These are phyloP conservation scores for Mycena capillaripes DNA, from an alignment of 768 basidiomycete species.

Conservation along the genomic window DNA sequence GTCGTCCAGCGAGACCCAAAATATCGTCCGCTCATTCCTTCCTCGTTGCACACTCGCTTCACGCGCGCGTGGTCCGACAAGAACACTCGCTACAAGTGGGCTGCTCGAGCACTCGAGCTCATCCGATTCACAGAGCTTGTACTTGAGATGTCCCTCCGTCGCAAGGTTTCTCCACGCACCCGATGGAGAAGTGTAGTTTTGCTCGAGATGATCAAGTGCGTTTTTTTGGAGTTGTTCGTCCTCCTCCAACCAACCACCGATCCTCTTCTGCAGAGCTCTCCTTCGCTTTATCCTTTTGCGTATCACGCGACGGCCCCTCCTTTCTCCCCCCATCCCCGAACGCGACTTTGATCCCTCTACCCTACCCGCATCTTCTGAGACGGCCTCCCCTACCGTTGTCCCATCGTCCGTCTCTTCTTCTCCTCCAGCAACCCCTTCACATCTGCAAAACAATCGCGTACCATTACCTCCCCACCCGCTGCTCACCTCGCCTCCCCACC, in stretches of 20 bases:
- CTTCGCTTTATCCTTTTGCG: slow-evolving; percentile 82
- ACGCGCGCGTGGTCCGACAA: slow-evolving; percentile 89
- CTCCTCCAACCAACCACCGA: background rate
- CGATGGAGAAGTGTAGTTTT: slow-evolving; percentile 85
- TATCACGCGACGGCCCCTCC: slow-evolving; percentile 81
- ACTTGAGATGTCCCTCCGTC: slow-evolving; percentile 88
- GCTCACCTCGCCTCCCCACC: slow-evolving; percentile 62
- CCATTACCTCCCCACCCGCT: slow-evolving; percentile 76
- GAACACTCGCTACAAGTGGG: slow-evolving; percentile 81
- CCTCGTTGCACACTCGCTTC: slow-evolving; percentile 87
- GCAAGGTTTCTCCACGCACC: slow-evolving; percentile 73
- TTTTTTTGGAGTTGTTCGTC: slow-evolving; percentile 28
- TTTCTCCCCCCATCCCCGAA: slow-evolving; percentile 87
- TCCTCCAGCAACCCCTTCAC: slow-evolving; percentile 77
- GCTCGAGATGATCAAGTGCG: slow-evolving; percentile 90
- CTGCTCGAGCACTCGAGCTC: slow-evolving; percentile 79
- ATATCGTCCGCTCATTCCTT: slow-evolving; percentile 81
- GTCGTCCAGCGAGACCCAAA: slow-evolving; percentile 75
- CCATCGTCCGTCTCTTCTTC: slow-evolving; percentile 71
- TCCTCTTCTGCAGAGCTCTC: slow-evolving; percentile 66
- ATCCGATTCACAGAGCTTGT: slow-evolving; percentile 87
- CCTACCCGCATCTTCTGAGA: slow-evolving; percentile 65
- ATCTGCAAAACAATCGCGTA: slow-evolving; percentile 83
- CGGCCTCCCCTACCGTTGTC: slow-evolving; percentile 72
- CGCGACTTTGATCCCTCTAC: slow-evolving; percentile 87